Conservation (phyloP, 2,329 filamentous ascomycete species). For the Ophiocordyceps australis region DNA sequence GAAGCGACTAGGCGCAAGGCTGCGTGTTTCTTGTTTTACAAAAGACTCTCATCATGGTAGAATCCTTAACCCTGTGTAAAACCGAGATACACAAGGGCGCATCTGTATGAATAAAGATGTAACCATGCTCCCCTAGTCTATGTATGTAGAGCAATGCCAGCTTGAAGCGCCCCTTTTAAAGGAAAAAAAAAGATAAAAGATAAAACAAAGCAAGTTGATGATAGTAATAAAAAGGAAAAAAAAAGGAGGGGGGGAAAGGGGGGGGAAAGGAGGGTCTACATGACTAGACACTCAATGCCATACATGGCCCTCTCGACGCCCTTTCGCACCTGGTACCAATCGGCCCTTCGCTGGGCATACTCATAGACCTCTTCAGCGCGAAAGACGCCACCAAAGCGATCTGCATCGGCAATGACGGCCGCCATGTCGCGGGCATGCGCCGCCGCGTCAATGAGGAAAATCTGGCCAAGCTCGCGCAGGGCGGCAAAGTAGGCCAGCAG, state of each 20-base stretch:
- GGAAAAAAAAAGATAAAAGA: no score
- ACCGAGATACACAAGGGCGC: no score
- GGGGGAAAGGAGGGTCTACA: constrained; percentile 32
- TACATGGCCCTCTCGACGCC: constrained; percentile 96
- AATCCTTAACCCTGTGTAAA: no score
- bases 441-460: constrained; percentile 70
- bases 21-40: no score
- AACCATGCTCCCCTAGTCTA: no score
- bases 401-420: constrained; percentile 78
- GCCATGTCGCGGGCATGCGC: constrained; percentile 95
- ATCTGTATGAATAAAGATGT: no score
- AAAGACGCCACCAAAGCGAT: constrained; percentile 83
- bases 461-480: constrained; percentile 80
- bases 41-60: no score
- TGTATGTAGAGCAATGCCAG: no score
- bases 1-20: no score
- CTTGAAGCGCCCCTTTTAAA: no score
- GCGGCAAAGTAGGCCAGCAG: constrained; percentile 82
- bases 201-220: no score
- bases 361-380: constrained; percentile 94
- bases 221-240: not conserved
- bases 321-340: constrained; percentile 83
- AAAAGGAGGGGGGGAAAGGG: not conserved
- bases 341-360: constrained; percentile 81
- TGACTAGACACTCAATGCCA: constrained; percentile 71